Conservation (phyloP, 345 rosid genomes). For the Populus simonii region DNA sequence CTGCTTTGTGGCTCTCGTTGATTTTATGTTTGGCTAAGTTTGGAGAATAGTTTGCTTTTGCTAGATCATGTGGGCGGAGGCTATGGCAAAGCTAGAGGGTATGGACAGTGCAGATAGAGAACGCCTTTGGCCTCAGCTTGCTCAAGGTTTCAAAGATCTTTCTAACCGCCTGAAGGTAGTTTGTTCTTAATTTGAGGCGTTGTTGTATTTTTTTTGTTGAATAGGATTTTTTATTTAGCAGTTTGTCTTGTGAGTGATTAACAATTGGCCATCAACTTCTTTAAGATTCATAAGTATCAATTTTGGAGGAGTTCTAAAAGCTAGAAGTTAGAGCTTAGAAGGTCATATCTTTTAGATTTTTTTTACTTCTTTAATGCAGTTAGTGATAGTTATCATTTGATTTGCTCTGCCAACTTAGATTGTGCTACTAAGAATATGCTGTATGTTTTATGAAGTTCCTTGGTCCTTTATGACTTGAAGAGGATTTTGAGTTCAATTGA, state of each 20-base stretch:
- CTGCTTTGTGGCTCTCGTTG: not conserved
- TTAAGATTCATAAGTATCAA: not conserved
- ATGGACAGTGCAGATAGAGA: conserved; percentile 90
- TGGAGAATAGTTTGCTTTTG: conserved; percentile 45
- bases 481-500: not conserved
- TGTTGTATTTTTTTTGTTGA: not conserved
- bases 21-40: conserved; percentile 24
- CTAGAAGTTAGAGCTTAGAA: not conserved
- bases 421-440: not conserved
- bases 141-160: conserved; percentile 92
- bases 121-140: conserved; percentile 98
- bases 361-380: not conserved
- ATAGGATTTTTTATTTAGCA: not conserved
- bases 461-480: not conserved
- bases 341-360: not conserved
- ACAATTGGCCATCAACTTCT: not conserved
- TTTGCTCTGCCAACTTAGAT: not conserved
- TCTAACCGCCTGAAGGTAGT: conserved; percentile 83
- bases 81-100: conserved; percentile 88
- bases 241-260: not conserved
- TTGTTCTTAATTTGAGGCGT: conserved; percentile 8
- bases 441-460: too few relatives aligned
- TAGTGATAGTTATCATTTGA: not conserved
- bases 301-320: not conserved
- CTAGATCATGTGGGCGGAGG: conserved; percentile 98